Conservation (phyloP, 441 rosid species). For the Croton laevigatus region DNA sequence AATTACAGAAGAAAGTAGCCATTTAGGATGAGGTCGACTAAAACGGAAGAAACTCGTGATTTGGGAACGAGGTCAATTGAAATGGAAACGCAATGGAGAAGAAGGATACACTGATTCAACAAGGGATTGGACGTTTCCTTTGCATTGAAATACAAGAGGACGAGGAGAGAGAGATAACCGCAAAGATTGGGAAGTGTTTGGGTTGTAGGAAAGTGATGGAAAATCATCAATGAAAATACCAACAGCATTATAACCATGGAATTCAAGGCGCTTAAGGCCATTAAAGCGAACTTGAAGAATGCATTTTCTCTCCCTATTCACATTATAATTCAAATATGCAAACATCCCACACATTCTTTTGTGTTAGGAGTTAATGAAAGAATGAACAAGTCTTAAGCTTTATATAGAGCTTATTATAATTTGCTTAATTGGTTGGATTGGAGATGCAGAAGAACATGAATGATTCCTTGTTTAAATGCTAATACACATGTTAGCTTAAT, state of each 20-base stretch:
- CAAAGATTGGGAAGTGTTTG: background rate
- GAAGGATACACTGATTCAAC: slow-evolving; percentile 61
- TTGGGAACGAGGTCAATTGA: background rate
- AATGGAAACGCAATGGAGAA: background rate
- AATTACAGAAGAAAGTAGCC: no score
- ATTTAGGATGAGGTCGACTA: no score
- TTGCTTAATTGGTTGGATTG: no score
- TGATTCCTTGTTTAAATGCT: no score
- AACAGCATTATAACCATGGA: slow-evolving; percentile 81
- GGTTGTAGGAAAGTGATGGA: slow-evolving; percentile 12
- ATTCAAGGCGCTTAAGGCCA: slow-evolving; percentile 86
- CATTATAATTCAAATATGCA: slow-evolving; percentile 73
- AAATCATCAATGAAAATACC: slow-evolving; percentile 68
- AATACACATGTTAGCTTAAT: no score
- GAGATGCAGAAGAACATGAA: no score
- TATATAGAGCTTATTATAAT: background rate
- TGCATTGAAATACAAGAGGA: slow-evolving; percentile 71
- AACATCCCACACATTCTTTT: slow-evolving; percentile 77
- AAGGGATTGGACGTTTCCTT: slow-evolving; percentile 81
- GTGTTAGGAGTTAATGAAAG: background rate
- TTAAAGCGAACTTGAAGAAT: slow-evolving; percentile 77
- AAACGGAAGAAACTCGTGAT: background rate
- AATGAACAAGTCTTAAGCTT: no score
- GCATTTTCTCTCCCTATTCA: slow-evolving; percentile 58
- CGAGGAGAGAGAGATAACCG: slow-evolving; percentile 8